Evolutionary conservation across 1,284 basidiomycete species (phyloP).

Genomic region (Ustilago lituana): DNA sequence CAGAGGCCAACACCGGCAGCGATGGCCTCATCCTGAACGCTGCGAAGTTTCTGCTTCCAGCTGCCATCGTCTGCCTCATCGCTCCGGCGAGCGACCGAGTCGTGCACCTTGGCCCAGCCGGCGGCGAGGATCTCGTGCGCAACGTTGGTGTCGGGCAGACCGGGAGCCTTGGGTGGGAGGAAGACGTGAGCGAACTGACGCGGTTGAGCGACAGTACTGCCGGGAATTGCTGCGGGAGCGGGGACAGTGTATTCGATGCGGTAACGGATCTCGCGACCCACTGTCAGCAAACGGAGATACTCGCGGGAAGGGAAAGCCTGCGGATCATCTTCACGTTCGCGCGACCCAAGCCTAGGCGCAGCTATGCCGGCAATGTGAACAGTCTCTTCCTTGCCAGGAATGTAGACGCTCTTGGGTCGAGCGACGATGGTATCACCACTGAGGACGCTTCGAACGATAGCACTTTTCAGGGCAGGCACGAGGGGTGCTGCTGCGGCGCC

Average conservation of each 20-base stretch:
- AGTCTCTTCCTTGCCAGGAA: slow-evolving; percentile 53
- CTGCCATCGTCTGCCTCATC: slow-evolving; percentile 74
- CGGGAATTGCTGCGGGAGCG: slow-evolving; percentile 75
- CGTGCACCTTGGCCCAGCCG: slow-evolving; percentile 93
- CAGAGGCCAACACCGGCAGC: slow-evolving; percentile 82
- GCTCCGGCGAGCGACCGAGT: slow-evolving; percentile 72
- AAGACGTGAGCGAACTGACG: slow-evolving; percentile 61
- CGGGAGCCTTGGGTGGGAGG: slow-evolving; percentile 54
- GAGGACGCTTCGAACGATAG: slow-evolving; percentile 60
- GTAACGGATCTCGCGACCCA: slow-evolving; percentile 88
- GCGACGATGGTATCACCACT: slow-evolving; percentile 61
- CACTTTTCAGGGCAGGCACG: slow-evolving; percentile 55
- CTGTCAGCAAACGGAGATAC: slow-evolving; percentile 82
- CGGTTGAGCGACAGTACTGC: slow-evolving; percentile 74
- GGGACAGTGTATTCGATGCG: slow-evolving; percentile 77
- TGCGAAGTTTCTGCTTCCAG: slow-evolving; percentile 73
- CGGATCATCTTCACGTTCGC: slow-evolving; percentile 70
- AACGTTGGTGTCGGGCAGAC: slow-evolving; percentile 61
- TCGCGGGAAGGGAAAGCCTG: slow-evolving; percentile 94
- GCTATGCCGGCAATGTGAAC: slow-evolving; percentile 63
- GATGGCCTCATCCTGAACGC: slow-evolving; percentile 83
- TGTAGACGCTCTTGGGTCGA: slow-evolving; percentile 56
- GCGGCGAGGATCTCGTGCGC: slow-evolving; percentile 80
- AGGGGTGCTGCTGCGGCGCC: slow-evolving; percentile 12
- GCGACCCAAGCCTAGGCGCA: slow-evolving; percentile 58